A percentile compares a stretch with the other conserved stretches of the same genome.
These are phyloP conservation scores for Tricholoma sp. DNA, from an alignment of 768 basidiomycete species.

Conservation along the genomic window DNA sequence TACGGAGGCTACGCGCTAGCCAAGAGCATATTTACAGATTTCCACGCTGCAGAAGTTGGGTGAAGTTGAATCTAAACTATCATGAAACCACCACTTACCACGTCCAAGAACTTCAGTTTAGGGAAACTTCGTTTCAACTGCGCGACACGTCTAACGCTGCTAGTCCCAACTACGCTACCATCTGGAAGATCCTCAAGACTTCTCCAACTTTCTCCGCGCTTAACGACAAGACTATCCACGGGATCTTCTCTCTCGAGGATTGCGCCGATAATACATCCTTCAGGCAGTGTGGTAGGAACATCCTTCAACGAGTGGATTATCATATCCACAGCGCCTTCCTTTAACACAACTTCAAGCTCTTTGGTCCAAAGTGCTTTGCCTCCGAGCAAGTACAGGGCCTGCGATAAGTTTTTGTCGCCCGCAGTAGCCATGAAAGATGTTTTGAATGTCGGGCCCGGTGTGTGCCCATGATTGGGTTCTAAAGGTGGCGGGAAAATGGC, in stretches of 20 bases:
- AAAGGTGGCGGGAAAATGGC: slow-evolving; percentile 44
- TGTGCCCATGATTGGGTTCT: slow-evolving; percentile 23
- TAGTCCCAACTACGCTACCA: slow-evolving; percentile 92
- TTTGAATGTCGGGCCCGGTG: slow-evolving; percentile 30
- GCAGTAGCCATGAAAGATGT: slow-evolving; percentile 56
- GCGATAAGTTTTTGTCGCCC: slow-evolving; percentile 88
- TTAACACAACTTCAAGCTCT: slow-evolving; percentile 85
- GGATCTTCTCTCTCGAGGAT: slow-evolving; percentile 86
- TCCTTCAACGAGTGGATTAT: slow-evolving; percentile 93
- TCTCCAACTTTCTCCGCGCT: slow-evolving; percentile 63
- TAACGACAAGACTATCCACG: slow-evolving; percentile 84
- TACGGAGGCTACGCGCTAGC: slow-evolving; percentile 4
- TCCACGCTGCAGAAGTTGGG: slow-evolving; percentile 51
- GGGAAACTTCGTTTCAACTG: slow-evolving; percentile 81
- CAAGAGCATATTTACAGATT: slow-evolving; percentile 61
- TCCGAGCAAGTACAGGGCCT: slow-evolving; percentile 80
- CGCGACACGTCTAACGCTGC: slow-evolving; percentile 88
- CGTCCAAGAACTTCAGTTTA: slow-evolving; percentile 74
- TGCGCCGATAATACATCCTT: slow-evolving; percentile 80
- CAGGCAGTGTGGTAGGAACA: slow-evolving; percentile 82
- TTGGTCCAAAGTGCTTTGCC: slow-evolving; percentile 96
- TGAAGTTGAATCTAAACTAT: not conserved
- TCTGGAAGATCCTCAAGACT: slow-evolving; percentile 77
- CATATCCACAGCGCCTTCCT: slow-evolving; percentile 74
- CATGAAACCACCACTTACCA: slow-evolving; percentile 51